These are phyloP conservation scores for Podospora comata DNA, from an alignment of 495 filamentous ascomycete species.

Conservation along the genomic window DNA sequence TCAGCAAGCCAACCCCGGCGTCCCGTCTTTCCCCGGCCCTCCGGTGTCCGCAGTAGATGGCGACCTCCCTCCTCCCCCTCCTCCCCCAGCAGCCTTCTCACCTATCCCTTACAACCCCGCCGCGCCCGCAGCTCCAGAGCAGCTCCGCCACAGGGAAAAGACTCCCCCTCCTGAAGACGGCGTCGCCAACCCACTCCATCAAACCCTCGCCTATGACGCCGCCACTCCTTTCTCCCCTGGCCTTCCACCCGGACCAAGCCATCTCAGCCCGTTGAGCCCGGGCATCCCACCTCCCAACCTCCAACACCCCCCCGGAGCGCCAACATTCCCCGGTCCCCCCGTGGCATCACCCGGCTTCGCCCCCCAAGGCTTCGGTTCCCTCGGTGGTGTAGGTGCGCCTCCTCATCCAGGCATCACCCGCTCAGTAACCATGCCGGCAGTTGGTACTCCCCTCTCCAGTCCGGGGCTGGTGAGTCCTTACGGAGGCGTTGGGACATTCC, in stretches of 20 bases:
- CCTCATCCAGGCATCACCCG: constrained; percentile 41
- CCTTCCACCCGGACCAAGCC: constrained; percentile 33
- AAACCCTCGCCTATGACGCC: constrained; percentile 65
- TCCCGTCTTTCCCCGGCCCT: constrained; percentile 40
- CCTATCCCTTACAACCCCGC: constrained; percentile 91
- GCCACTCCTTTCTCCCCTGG: constrained; percentile 46
- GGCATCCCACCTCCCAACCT: constrained; percentile 36
- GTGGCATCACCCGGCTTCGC: constrained; percentile 41
- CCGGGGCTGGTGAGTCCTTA: constrained; percentile 37
- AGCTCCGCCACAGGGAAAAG: constrained; percentile 80
- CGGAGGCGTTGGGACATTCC: constrained; percentile 35
- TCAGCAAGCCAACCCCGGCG: constrained; percentile 45
- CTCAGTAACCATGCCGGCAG: constrained; percentile 41
- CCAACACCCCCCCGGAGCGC: constrained; percentile 37
- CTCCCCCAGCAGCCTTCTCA: constrained; percentile 51
- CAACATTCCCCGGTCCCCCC: constrained; percentile 38
- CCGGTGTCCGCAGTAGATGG: constrained; percentile 37
- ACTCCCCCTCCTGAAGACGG: constrained; percentile 77
- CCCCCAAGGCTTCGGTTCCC: constrained; percentile 38
- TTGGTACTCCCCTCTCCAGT: constrained; percentile 26
- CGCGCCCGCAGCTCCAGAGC: constrained; percentile 79
- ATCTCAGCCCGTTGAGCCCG: constrained; percentile 35
- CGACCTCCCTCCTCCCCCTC: constrained; percentile 23
- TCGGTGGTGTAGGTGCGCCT: constrained; percentile 33
- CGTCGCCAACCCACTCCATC: constrained; percentile 65